Evolutionary conservation across 108 stramenopile species (phyloP).

Genomic region (Aurantiochytrium sp.): DNA sequence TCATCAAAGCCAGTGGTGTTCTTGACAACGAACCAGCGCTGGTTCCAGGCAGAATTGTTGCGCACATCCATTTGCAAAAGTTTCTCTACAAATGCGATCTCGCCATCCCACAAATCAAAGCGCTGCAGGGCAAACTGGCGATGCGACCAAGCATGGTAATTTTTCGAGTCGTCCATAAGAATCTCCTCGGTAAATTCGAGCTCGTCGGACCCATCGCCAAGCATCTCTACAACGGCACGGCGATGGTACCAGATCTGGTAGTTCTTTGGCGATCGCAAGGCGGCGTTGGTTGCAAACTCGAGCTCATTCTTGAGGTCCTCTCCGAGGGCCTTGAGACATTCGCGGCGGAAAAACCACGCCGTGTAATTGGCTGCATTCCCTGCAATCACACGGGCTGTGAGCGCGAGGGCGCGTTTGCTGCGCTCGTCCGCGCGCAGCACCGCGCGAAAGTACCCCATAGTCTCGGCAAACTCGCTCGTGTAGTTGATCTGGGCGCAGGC

Average conservation of each 20-base stretch:
- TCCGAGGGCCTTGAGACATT: conserved; percentile 49
- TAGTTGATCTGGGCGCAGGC: conserved; percentile 84
- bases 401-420: conserved; percentile 60
- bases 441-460: conserved; percentile 78
- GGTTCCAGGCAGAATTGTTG: conserved; percentile 98
- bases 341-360: conserved; percentile 84
- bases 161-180: conserved; percentile 79
- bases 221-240: conserved; percentile 67
- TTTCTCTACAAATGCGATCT: conserved; percentile 59
- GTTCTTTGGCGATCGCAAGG: conserved; percentile 76
- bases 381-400: conserved; percentile 69
- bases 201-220: conserved; percentile 56
- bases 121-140: conserved; percentile 76
- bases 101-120: conserved; percentile 55
- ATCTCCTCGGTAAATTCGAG: conserved; percentile 68
- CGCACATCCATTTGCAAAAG: conserved; percentile 69
- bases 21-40: conserved; percentile 77
- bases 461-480: conserved; percentile 58
- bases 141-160: conserved; percentile 96
- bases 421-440: conserved; percentile 57
- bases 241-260: conserved; percentile 99
- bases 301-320: conserved; percentile 49
- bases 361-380: conserved; percentile 94
- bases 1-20: not conserved
- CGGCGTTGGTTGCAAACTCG: conserved; percentile 49